Conservation (phyloP, 805 yeast genomes). For the Metschnikowia arizonensis region DNA sequence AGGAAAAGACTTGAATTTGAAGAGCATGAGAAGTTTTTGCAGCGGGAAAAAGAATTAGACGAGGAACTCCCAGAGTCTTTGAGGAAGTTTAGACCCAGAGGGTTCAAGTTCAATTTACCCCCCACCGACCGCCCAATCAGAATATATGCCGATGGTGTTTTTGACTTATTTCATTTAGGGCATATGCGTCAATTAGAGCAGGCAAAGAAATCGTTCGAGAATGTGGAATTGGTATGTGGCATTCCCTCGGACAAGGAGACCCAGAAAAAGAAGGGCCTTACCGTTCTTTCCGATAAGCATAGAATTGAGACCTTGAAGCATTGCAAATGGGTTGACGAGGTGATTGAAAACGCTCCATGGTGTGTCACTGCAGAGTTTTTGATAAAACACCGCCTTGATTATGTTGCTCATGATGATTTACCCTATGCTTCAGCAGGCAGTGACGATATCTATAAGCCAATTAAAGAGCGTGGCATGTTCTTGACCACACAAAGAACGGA, state of each 20-base stretch:
- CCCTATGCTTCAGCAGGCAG: slow-evolving; percentile 89
- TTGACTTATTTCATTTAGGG: slow-evolving; percentile 93
- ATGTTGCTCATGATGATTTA: slow-evolving; percentile 95
- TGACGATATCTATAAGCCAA: slow-evolving; percentile 90
- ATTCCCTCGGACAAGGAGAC: slow-evolving; percentile 88
- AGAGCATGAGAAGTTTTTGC: slow-evolving; percentile 31
- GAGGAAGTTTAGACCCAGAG: slow-evolving; percentile 74
- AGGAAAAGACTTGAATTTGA: slow-evolving; percentile 26
- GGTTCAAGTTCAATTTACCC: slow-evolving; percentile 75
- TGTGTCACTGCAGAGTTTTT: slow-evolving; percentile 80
- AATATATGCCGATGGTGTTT: slow-evolving; percentile 97
- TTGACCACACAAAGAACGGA: slow-evolving; percentile 94
- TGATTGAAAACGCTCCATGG: slow-evolving; percentile 94
- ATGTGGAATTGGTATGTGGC: slow-evolving; percentile 84
- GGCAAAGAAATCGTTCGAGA: slow-evolving; percentile 86
- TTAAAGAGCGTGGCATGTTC: slow-evolving; percentile 86
- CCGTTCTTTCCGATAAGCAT: slow-evolving; percentile 84
- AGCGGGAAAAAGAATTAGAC: slow-evolving; percentile 58
- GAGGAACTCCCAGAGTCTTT: slow-evolving; percentile 62
- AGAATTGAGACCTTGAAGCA: slow-evolving; percentile 88
- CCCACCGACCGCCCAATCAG: slow-evolving; percentile 83
- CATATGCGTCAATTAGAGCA: slow-evolving; percentile 98
- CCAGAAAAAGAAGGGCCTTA: slow-evolving; percentile 87
- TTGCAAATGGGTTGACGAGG: slow-evolving; percentile 98
- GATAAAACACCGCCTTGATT: slow-evolving; percentile 77